Evolutionary conservation across 352 stramenopile species (phyloP).

Genomic region (Pythium phragmitis): DNA sequence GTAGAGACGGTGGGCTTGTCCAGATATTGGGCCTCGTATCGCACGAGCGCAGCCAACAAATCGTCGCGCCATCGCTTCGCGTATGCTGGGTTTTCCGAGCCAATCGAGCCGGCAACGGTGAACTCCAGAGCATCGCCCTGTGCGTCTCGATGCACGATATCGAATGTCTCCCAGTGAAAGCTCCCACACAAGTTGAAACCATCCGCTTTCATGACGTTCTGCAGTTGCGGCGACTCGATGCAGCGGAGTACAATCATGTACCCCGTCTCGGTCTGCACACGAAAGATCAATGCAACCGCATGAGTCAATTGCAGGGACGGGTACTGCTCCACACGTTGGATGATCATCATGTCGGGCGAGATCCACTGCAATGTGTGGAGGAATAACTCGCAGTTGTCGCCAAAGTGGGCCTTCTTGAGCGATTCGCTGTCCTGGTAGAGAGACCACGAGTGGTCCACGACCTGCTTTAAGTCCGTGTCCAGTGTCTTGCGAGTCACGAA

Average conservation of each 20-base stretch:
- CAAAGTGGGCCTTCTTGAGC: neutral
- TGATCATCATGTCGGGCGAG: conserved; percentile 8
- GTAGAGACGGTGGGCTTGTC: too few species aligned
- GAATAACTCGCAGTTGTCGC: neutral
- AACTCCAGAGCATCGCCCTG: too few species aligned
- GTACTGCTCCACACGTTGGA: conserved; percentile 17
- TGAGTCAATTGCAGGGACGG: too few species aligned
- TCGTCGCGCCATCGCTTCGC: too few species aligned
- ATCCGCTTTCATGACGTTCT: neutral
- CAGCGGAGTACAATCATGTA: neutral
- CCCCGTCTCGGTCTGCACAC: conserved; percentile 9
- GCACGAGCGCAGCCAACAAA: too few species aligned
- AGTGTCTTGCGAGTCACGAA: conserved; percentile 5
- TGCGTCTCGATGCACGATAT: too few species aligned
- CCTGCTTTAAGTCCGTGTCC: neutral
- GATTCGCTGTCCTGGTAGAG: neutral
- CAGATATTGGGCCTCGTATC: too few species aligned
- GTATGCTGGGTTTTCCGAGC: too few species aligned
- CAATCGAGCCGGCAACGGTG: too few species aligned
- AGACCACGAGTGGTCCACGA: neutral
- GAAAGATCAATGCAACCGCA: conserved; percentile 14
- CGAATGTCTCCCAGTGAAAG: too few species aligned
- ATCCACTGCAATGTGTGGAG: conserved; percentile 19
- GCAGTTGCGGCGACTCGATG: neutral
- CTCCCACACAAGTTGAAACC: too few species aligned